Evolutionary conservation across 139 green algal genomes (phyloP), one percentile per base, ranked within the genome.

Genomic region (Chlorella sp.): DNA sequence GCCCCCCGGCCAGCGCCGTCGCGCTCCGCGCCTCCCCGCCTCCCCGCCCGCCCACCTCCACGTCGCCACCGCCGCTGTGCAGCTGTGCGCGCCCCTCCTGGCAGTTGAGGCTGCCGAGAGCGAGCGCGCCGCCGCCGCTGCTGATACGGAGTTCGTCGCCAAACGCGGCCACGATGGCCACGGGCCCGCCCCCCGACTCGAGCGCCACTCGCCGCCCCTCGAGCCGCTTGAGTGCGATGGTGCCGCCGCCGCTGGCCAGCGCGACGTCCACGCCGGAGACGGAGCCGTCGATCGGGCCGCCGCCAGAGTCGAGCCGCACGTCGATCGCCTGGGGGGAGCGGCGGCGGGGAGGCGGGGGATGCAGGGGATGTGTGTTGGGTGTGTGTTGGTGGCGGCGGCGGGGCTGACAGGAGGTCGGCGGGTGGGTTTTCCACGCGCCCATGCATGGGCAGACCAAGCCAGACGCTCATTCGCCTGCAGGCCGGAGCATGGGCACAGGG

Each of bases 131-230:
- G 51, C 69, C 69, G 38, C 67, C 67, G 63, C 17, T 71, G 41
- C 8, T 69, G 23, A 31, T 55, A 8, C 25, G 11, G 19, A 68
- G 58, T n/a, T 71, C 33, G 29, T 82, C 76, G 29, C 42, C 76
- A 50, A 71, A 82, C 66, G 66, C 77, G 25, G 76, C 76, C 5
- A 66, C 76, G 21, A 82, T 21, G 15, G 36, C 45, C 19, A 82
- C 36, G 5, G 46, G 3, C 7, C 64, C 76, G 21, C 76, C 67
- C 7, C 31, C 36, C 40, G 41, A 58, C 31, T 41, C 51, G 7
- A 73, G 36, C 27, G 36, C 45, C 9, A 35, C 68, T 51, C 5
- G 9, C 51, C 45, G 43, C 12, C 65, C 75, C 4, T 68, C 67
- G 46, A 82, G 56, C 46, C 59, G 59, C 19, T 71, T 59, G 38